Percentiles rank a stretch among this genome's conserved stretches.
phyloP scores from a whole-genome alignment of 2,329 filamentous ascomycete genomes.

The Myriosclerotinia curreyana region DNA sequence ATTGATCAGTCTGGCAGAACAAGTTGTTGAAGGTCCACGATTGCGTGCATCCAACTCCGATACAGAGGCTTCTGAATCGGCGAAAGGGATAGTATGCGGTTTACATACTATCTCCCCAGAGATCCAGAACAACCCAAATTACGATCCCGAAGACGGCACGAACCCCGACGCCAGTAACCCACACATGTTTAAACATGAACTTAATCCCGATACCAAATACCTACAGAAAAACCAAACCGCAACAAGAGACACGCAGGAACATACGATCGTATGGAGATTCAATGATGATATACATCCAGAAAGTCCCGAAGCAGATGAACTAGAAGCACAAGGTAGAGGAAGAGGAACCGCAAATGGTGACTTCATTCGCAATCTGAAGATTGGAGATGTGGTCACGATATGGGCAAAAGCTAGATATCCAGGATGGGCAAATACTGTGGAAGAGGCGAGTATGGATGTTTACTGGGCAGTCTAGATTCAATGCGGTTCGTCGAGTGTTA shows the following conservation, averaged over 20 bases:
- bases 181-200: constrained; percentile 42
- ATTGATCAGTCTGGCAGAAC: neutral
- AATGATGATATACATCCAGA: constrained; percentile 48
- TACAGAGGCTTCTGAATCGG: neutral
- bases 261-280: constrained; percentile 54
- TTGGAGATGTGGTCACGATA: constrained; percentile 29
- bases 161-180: constrained; percentile 3
- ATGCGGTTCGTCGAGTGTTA: neutral
- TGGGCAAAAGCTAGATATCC: constrained; percentile 44
- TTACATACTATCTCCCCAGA: constrained; percentile 43
- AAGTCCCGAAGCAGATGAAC: constrained; percentile 41
- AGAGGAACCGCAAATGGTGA: constrained; percentile 50
- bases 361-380: constrained; percentile 52
- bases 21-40: neutral
- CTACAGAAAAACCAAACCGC: constrained; percentile 48
- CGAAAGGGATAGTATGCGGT: constrained; percentile 34
- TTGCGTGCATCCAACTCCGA: constrained; percentile 12
- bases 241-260: constrained; percentile 44
- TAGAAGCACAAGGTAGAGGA: constrained; percentile 48
- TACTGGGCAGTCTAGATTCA: constrained; percentile 51
- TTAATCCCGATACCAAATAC: constrained; percentile 40
- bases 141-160: neutral
- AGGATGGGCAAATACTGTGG: constrained; percentile 52
- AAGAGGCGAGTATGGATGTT: constrained; percentile 52
- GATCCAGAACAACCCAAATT: constrained; percentile 14